Conservation (phyloP, 139 green algal species). For the Tetraselmis striata region DNA sequence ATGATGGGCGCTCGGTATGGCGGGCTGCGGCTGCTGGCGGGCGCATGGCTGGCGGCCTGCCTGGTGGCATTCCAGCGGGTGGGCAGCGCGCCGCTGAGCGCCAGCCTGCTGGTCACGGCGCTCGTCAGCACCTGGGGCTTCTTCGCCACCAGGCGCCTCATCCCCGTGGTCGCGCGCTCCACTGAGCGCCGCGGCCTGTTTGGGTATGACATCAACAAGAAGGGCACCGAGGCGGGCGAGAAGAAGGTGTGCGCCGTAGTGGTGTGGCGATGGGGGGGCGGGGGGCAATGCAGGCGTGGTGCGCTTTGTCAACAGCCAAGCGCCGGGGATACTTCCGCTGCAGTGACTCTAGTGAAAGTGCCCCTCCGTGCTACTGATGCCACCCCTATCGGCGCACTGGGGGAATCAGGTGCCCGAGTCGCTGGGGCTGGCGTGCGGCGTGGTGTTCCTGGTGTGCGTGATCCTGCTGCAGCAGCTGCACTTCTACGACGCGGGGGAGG, state of each 20-base stretch:
- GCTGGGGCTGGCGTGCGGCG: constrained; percentile 74
- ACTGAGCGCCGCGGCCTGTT: constrained; percentile 55
- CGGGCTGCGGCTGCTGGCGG: background rate
- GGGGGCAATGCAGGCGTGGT: background rate
- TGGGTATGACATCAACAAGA: constrained; percentile 89
- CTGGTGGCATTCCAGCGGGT: background rate
- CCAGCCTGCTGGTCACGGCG: background rate
- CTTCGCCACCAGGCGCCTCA: constrained; percentile 47
- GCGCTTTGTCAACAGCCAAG: too few relatives aligned
- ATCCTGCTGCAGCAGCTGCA: constrained; percentile 89
- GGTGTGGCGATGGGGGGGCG: background rate
- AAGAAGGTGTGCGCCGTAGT: constrained; percentile 13
- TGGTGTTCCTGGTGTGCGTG: constrained; percentile 85
- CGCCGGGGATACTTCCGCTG: too few relatives aligned
- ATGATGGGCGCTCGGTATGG: background rate
- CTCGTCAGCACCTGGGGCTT: constrained; percentile 57
- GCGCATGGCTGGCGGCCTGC: background rate
- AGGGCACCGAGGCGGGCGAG: constrained; percentile 66
- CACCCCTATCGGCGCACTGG: too few relatives aligned
- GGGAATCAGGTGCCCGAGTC: constrained; percentile 85
- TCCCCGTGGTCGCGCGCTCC: constrained; percentile 46
- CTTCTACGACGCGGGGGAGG: constrained; percentile 62
- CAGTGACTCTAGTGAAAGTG: too few relatives aligned
- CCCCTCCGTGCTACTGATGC: too few relatives aligned
- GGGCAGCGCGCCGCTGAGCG: background rate